Base-by-base conservation (phyloP, 805 yeast genomes). In the Ogataea philodendri region DNA sequence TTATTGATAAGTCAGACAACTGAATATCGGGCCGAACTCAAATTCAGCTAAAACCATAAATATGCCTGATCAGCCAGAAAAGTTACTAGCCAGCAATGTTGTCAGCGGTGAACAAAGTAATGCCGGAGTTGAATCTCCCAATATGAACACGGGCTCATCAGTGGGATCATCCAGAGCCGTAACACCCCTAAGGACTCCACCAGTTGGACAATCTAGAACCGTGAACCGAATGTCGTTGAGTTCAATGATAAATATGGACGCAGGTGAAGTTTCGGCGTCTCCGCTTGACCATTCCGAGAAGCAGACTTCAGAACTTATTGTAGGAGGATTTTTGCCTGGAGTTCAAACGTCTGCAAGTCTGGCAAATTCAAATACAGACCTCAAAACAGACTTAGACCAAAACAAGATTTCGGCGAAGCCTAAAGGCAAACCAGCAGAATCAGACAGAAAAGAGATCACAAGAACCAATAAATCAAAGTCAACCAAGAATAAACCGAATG, bases 211-310 rank as follows among this genome's bases (percentile, higher is more conserved):
- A 22, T 6, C 23, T 14, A 15, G 16, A 22, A 22, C 37, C 9
- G 16, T 13, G 10, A 41, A 41, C n/a, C 26, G 45, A 4, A 52
- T 54, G 57, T 46, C 56, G 3, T 35, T 54, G 22, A 49, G 54
- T 26, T 37, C 54, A 1, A 46, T 54, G 56, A 54, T 54, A 14
- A 54, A 52, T 32, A 40, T 42, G 15, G 57, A 49, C 7, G 43
- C 35, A 22, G 32, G 19, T 24, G 23, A 6, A 10, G 16, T 17
- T 15, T 19, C 15, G 5, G 16, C 15, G 10, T 11, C 6, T 5
- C 21, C 30, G n/a, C 9, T 29, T 15, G n/a, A 18, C 13, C 3
- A 19, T 10, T 7, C 33, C 11, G 5, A 15, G n/a, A 46, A 32
- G 18, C 7, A 10, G 13, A 15, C 19, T n/a, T 5, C 19, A 21